Conservation (phyloP, 2,329 filamentous ascomycete species). For the Chaetomiaceae sp. region DNA sequence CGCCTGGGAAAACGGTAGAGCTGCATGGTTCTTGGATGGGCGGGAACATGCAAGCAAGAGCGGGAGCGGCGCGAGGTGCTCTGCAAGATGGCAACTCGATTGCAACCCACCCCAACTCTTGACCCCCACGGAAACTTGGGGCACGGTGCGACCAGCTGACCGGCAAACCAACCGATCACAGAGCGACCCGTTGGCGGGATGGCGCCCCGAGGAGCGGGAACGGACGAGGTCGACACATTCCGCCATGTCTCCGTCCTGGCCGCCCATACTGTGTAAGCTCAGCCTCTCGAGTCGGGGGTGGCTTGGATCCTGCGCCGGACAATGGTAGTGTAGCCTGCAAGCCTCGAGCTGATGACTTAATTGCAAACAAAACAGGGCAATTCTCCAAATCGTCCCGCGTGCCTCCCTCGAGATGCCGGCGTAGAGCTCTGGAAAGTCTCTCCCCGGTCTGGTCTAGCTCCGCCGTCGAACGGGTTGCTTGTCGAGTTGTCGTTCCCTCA, state of each 20-base stretch:
- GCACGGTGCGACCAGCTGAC: conserved; percentile 1
- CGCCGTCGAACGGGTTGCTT: too few species aligned
- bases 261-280: not conserved
- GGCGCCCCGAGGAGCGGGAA: not conserved
- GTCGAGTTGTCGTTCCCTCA: too few species aligned
- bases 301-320: conserved; percentile 2
- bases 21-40: conserved; percentile 13
- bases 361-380: not conserved
- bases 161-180: not conserved
- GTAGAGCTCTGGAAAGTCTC: not conserved
- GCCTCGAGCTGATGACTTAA: not conserved
- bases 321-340: too few species aligned
- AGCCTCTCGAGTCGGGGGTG: not conserved
- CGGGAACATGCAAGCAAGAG: conserved; percentile 20
- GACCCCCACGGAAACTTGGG: not conserved
- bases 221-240: not conserved
- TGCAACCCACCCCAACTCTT: not conserved
- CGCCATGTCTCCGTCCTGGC: not conserved
- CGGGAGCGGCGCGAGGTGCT: conserved; percentile 18
- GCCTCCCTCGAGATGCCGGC: not conserved
- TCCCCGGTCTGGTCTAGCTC: too few species aligned
- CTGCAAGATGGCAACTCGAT: conserved; percentile 17
- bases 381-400: not conserved
- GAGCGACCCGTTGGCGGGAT: not conserved
- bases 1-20: conserved; percentile 21